phyloP scores from a whole-genome alignment of 2,329 filamentous ascomycete species.

The Apiospora phragmitis region DNA sequence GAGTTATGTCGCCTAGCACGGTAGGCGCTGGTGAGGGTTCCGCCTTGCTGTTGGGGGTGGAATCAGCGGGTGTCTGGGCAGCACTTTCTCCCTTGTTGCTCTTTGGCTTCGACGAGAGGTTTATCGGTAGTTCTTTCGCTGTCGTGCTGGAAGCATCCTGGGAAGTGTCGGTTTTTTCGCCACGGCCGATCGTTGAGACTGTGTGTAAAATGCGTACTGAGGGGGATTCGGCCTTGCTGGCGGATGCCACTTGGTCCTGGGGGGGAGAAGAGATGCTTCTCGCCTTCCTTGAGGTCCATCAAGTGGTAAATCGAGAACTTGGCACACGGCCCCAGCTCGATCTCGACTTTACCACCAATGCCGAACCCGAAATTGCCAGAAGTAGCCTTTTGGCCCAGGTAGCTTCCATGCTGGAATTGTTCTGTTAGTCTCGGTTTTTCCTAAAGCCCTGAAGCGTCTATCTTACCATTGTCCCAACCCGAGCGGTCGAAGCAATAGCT shows the following conservation, averaged over 20 bases:
- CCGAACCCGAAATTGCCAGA: slow-evolving; percentile 50
- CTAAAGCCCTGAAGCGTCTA: too few species aligned
- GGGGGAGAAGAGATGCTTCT: slow-evolving; percentile 18
- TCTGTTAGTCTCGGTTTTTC: slow-evolving; percentile 4
- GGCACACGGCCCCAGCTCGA: slow-evolving; percentile 39
- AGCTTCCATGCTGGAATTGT: slow-evolving; percentile 40
- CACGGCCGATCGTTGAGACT: neutral
- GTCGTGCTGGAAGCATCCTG: neutral
- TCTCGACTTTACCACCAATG: slow-evolving; percentile 38
- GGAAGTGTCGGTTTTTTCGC: neutral
- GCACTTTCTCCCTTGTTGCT: neutral
- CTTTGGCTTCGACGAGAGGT: neutral
- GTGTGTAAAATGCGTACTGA: neutral
- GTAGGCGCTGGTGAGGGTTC: slow-evolving; percentile 8
- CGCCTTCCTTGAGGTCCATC: slow-evolving; percentile 39
- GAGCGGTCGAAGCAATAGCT: slow-evolving; percentile 40
- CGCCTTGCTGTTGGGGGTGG: slow-evolving; percentile 12
- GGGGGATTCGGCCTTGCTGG: neutral
- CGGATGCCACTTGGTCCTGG: neutral
- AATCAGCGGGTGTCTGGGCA: neutral
- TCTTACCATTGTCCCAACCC: slow-evolving; percentile 37
- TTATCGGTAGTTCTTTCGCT: neutral
- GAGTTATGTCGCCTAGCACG: slow-evolving; percentile 35
- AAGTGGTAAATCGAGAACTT: slow-evolving; percentile 52
- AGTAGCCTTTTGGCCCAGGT: slow-evolving; percentile 52